Evolutionary conservation across 441 rosid genomes (phyloP).

Genomic region (Populus hybrid): DNA sequence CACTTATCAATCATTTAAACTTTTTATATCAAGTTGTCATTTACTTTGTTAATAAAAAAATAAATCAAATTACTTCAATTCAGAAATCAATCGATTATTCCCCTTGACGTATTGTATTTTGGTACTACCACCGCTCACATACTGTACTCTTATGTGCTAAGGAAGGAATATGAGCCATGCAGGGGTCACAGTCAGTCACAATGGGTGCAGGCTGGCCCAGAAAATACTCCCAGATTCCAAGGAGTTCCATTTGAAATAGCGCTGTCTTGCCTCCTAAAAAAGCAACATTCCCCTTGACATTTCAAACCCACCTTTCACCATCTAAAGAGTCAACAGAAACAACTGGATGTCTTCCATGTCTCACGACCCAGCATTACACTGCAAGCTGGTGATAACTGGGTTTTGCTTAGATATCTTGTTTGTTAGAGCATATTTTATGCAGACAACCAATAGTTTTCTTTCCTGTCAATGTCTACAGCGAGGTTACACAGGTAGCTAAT

Average conservation of each 20-base stretch:
- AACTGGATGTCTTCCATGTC: not conserved
- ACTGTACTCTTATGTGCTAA: slow-evolving; percentile 20
- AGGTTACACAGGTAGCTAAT: too few relatives aligned
- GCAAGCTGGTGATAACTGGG: not conserved
- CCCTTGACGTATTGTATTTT: too few relatives aligned
- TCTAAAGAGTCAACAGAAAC: not conserved
- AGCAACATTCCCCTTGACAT: slow-evolving; percentile 5
- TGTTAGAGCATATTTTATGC: not conserved
- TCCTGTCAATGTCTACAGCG: too few relatives aligned
- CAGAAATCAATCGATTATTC: too few relatives aligned
- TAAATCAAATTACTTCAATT: too few relatives aligned
- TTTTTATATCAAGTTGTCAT: too few relatives aligned
- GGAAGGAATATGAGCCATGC: slow-evolving; percentile 21
- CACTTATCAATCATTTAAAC: too few relatives aligned
- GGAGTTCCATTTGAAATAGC: not conserved
- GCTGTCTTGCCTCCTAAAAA: not conserved
- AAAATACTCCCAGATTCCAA: slow-evolving; percentile 13
- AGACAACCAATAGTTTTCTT: not conserved
- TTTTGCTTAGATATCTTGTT: not conserved
- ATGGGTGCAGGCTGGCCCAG: not conserved
- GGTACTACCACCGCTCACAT: too few relatives aligned
- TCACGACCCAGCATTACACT: not conserved
- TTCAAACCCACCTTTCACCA: not conserved
- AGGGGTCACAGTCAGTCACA: not conserved
- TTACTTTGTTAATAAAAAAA: too few relatives aligned